Conservation (phyloP, 352 stramenopile genomes). For the Phytophthora litchii region DNA sequence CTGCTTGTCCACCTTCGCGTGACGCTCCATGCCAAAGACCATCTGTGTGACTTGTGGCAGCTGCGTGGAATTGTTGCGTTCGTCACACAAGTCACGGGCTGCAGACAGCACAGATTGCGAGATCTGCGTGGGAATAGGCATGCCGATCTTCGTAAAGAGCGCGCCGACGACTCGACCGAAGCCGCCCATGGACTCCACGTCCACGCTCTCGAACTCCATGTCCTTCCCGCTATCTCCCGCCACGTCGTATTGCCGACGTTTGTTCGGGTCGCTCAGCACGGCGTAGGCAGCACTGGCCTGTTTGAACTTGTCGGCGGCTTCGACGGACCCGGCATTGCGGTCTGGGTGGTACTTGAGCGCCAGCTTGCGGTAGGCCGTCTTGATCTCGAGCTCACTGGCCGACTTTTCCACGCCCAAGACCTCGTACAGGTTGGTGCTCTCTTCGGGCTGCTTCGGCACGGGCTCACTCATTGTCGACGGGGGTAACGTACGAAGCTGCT, state of each 20-base stretch:
- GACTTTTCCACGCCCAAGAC: conserved; percentile 91
- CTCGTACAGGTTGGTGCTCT: conserved; percentile 81
- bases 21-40: conserved; percentile 71
- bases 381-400: conserved; percentile 90
- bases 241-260: conserved; percentile 87
- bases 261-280: conserved; percentile 87
- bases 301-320: conserved; percentile 87
- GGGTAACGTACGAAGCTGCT: conserved; percentile 7
- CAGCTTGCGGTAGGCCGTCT: conserved; percentile 88
- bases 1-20: conserved; percentile 87
- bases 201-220: conserved; percentile 81
- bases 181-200: conserved; percentile 85
- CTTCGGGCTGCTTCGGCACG: conserved; percentile 55
- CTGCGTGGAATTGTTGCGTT: conserved; percentile 67
- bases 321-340: conserved; percentile 79
- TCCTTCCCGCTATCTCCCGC: conserved; percentile 74
- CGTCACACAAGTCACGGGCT: conserved; percentile 77
- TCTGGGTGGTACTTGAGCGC: conserved; percentile 92
- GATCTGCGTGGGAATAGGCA: conserved; percentile 90
- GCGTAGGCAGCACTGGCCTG: conserved; percentile 85
- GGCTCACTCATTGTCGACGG: conserved; percentile 52
- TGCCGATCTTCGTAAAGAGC: conserved; percentile 90
- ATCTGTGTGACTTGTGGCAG: conserved; percentile 67
- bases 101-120: conserved; percentile 83
- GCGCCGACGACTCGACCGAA: conserved; percentile 84